Evolutionary conservation across 2,329 filamentous ascomycete genomes (phyloP), one percentile per base, ranked within the genome.

Genomic region (Thielaviopsis euricoi): DNA sequence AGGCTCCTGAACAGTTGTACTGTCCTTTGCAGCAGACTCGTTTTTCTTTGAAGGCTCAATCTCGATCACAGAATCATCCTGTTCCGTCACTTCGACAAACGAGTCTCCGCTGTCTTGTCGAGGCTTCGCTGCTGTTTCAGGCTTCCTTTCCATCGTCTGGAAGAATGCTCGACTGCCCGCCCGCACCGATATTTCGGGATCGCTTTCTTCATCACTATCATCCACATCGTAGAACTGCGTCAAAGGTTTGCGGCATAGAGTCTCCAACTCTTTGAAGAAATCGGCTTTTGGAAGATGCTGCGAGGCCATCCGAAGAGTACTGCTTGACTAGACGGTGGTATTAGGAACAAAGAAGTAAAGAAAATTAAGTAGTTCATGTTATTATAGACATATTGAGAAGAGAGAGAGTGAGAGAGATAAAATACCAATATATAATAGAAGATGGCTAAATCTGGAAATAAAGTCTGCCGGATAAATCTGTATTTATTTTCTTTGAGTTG

Each of bases 181-280:
- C 17, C 51, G 56, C 15, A 46, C 33, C 12, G 56, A 58, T 2
- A 29, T 15, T 17, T 25, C 50, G 6, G 49, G 37, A 19, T 58
- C 50, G 21, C 56, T 58, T 12, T 58, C 37, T 9, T 52, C 51
- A 9, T 58, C 56, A 10, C 50, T 53, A 2, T 58, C 56, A n/a
- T 43, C 48, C 3, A 15, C 55, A n/a, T 46, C 21, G 21, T 52
- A 7, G 19, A 26, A 53, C 23, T 25, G 19, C 2, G 15, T 13
- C 17, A 46, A 33, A 17, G 55, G 49, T 15, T 52, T 25, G 2
- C 49, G 26, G 9, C 49, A 29, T 3, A 57, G 25, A 46, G 33
- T 46, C 25, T 58, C 56, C 9, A 58, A 40, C 3, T 48, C 40
- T 23, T 49, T 25, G 26, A 58, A 58, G 19, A 33, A 55, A 10